Evolutionary conservation across 2,329 filamentous ascomycete species (phyloP), one percentile per base, ranked within the genome.

Genomic region (Aureobasidium namibiae): DNA sequence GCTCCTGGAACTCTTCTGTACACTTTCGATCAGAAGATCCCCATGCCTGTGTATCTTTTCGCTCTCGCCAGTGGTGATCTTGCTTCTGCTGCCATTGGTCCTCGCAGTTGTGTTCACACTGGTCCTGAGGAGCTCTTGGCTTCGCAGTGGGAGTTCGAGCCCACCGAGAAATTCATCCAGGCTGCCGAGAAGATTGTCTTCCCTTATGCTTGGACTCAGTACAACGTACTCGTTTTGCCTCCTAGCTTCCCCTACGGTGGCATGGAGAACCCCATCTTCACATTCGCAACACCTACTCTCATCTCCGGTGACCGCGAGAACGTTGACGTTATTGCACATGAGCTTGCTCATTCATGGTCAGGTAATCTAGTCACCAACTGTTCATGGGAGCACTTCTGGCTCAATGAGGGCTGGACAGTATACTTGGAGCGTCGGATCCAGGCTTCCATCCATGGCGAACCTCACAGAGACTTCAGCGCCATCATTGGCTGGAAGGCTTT

Each of bases 401-500:
- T 87, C 42, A 87, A 87, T 63, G 84, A 87, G 68, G 92, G 92
- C 33, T 97, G 92, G 94, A 97, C 94, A 0, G 88, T 87, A 21
- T 99, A 99, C 68, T 81, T 97, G 5, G 94, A 99, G 75, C 87
- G 94, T 56, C 83, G 94, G 7, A 90, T 95, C 61, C 81, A 86
- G 64, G 87, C 85, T 14, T 82, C 79, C 21, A 79, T 95, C 45
- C 91, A 96, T 66, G 91, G 91, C 48, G 88, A 92, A 63, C 76
- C 88, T 4, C 86, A 95, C 70, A 89, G 94, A 63, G 89, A 96
- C 75, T 97, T 99, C 73, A 95, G 89, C 9, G 87, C 92, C 63
- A 95, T 97, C 64, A 95, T 96, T 64, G 94, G 94, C 61, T 97
- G 92, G 92, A 94, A 95, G 70, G 83, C 87, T 2, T 82, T 96